Conservation (phyloP, 192 early-diverging fungal genomes). For the Lobulomyces angularis region DNA sequence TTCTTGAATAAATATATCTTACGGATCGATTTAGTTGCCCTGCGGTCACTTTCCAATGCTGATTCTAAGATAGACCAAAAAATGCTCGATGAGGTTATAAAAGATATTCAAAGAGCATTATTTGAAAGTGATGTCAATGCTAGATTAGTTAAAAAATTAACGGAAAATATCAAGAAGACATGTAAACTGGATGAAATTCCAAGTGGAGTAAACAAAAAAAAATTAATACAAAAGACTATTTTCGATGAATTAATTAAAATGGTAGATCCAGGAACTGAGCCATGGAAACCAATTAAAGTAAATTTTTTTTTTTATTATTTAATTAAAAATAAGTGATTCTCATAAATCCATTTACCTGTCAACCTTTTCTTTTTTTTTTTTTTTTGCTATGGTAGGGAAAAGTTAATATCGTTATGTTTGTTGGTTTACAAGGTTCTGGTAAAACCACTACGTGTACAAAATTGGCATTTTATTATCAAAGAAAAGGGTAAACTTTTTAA, state of each 20-base stretch:
- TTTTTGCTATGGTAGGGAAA: slow-evolving; percentile 40
- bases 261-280: slow-evolving; percentile 43
- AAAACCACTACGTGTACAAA: slow-evolving; percentile 98
- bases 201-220: slow-evolving; percentile 71
- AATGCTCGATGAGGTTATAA: slow-evolving; percentile 66
- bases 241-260: slow-evolving; percentile 79
- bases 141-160: slow-evolving; percentile 63
- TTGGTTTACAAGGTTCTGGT: slow-evolving; percentile 88
- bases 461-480: slow-evolving; percentile 78
- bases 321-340: no score
- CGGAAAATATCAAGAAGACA: slow-evolving; percentile 70
- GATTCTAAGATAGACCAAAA: background rate
- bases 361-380: background rate
- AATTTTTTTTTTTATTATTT: no score
- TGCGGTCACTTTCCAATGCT: no score
- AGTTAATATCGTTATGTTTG: slow-evolving; percentile 90
- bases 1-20: no score
- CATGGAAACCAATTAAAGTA: no score
- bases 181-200: slow-evolving; percentile 76
- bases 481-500: slow-evolving; percentile 93
- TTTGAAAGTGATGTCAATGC: slow-evolving; percentile 89
- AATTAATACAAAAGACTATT: slow-evolving; percentile 76
- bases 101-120: slow-evolving; percentile 77
- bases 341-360: no score
- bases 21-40: no score